Conservation (phyloP, 306 rosid species). For the Lupinus albus region DNA sequence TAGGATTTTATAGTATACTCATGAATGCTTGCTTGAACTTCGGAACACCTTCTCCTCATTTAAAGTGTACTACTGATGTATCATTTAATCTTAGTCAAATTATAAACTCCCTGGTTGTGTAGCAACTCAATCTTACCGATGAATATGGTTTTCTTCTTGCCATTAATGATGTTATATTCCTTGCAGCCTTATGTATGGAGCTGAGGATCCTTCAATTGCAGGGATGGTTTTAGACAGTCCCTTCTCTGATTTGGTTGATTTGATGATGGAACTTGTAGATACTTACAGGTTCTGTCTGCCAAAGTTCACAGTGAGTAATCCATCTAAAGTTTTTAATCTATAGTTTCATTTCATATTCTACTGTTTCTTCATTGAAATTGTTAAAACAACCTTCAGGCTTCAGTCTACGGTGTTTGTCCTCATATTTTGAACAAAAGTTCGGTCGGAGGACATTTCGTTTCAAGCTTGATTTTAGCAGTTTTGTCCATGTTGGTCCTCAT, state of each 20-base stretch:
- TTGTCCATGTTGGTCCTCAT: background rate
- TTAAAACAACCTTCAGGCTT: background rate
- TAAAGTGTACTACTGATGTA: background rate
- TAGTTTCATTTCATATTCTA: conserved; percentile 24
- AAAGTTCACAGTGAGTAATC: conserved; percentile 82
- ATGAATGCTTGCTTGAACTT: conserved; percentile 22
- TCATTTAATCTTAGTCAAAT: conserved; percentile 14
- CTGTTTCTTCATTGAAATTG: conserved; percentile 10
- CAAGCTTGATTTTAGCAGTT: conserved; percentile 11
- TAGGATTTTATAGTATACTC: background rate
- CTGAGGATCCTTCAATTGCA: conserved; percentile 98
- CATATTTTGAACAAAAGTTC: conserved; percentile 19
- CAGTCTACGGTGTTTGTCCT: background rate
- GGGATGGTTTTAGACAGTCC: conserved; percentile 99
- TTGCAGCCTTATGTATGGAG: conserved; percentile 93
- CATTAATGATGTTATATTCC: conserved; percentile 42
- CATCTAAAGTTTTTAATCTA: conserved; percentile 2
- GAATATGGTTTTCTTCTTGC: conserved; percentile 37
- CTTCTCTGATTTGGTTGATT: conserved; percentile 90
- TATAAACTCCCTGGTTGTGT: conserved; percentile 1
- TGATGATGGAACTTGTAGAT: conserved; percentile 97
- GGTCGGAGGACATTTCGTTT: background rate
- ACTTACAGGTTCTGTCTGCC: conserved; percentile 83
- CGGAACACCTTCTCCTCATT: background rate
- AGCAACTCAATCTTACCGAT: conserved; percentile 14